phyloP scores from a whole-genome alignment of 495 filamentous ascomycete species.

The Corynascus novoguineensis region DNA sequence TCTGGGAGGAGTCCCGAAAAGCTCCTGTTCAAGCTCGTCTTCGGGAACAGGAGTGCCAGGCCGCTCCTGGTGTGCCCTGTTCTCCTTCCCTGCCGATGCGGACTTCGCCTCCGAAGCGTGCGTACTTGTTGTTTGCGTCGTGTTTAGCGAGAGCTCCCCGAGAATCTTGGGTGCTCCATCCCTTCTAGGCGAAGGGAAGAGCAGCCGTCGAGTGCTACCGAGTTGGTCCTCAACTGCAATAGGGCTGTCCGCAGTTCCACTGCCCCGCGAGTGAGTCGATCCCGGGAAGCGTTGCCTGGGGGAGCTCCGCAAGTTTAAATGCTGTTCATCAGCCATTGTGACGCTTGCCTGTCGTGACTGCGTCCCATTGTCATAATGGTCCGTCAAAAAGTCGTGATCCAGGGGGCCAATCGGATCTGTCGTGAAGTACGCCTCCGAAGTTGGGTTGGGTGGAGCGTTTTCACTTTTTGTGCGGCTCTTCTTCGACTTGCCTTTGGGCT shows the following conservation, averaged over 20 bases:
- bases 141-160: conserved; percentile 54
- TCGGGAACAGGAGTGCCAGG: conserved; percentile 27
- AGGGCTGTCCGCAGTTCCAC: conserved; percentile 60
- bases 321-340: conserved; percentile 28
- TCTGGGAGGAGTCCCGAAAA: conserved; percentile 49
- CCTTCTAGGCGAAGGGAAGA: conserved; percentile 70
- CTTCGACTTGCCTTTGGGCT: conserved; percentile 37
- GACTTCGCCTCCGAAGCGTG: conserved; percentile 34
- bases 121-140: conserved; percentile 43
- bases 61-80: conserved; percentile 14
- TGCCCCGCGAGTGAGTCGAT: conserved; percentile 43
- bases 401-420: conserved; percentile 43
- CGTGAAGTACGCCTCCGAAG: conserved; percentile 47
- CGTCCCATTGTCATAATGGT: conserved; percentile 28
- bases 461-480: conserved; percentile 41
- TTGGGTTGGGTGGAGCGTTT: conserved; percentile 33
- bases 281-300: conserved; percentile 30
- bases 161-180: conserved; percentile 54
- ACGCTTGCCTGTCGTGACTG: conserved; percentile 26
- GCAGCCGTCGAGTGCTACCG: conserved; percentile 64
- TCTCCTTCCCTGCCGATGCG: conserved; percentile 40
- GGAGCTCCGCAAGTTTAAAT: conserved; percentile 35
- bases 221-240: conserved; percentile 52
- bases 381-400: conserved; percentile 27
- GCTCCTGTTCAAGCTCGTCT: conserved; percentile 49